Base-by-base conservation (phyloP, 2,329 filamentous ascomycete species). In the Claviceps sp. region DNA sequence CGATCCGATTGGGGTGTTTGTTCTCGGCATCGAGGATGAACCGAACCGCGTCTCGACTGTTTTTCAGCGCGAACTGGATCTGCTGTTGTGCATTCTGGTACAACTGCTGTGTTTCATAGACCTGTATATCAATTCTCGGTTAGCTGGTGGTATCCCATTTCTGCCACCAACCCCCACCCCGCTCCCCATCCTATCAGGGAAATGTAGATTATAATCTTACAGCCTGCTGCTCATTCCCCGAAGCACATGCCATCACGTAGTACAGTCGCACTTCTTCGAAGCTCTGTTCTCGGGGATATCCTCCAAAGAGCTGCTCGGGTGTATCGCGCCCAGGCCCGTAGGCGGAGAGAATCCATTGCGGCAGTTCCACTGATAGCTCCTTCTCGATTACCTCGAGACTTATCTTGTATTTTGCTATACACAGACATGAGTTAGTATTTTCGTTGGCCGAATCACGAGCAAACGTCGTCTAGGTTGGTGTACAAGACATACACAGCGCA, bases 201-300 rank as follows among this genome's bases (percentile, higher is more conserved):
- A 45, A 43, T 37, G 26, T 26, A 14, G 16, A 46, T 37, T 16
- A 11, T 8, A 11, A 17, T 63, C 72, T 52, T 65, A 80, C 76
- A 51, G 75, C 77, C 52, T 71, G 69, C 52, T 77, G 70, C 13
- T 72, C 68, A 52, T 82, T 85, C 1, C 86, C 85, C 7, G 76
- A 62, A 8, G 79, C 76, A 42, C 74, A 71, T 2, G 79, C 79
- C 50, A 64, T 61, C 60, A 82, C 72, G 62, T 91, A 90, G 62
- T 89, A 84, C 22, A 90, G 64, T 48, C 89, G 79, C 64, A 95
- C 78, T 68, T 97, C 91, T 65, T 97, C 91, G 42, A 86, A 85
- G 61, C 89, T 95, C 65, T 89, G 85, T 65, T 97, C 91, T 17
- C 89, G 78, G 5, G 80, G 74, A 45, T 75, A 76, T 1, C 89